These are phyloP conservation scores for Termitomyces bulborhizus DNA, from an alignment of 768 basidiomycete species.

Conservation along the genomic window DNA sequence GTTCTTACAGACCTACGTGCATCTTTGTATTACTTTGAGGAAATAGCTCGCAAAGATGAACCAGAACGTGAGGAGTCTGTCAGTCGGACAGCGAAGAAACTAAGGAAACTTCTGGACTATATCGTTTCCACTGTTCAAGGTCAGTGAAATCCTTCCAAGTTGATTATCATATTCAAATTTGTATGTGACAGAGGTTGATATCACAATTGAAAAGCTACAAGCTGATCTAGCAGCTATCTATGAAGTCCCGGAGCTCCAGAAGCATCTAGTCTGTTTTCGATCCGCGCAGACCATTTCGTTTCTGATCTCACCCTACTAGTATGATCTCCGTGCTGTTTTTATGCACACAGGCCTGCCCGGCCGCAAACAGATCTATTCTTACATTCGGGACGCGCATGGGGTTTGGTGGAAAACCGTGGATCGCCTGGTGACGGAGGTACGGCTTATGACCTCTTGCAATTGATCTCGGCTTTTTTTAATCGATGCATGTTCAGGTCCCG, in stretches of 20 bases:
- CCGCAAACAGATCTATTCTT: constrained; percentile 73
- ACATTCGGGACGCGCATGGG: constrained; percentile 55
- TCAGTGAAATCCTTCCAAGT: constrained; percentile 16
- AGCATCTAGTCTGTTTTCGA: constrained; percentile 40
- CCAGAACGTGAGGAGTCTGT: constrained; percentile 39
- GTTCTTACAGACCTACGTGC: constrained; percentile 55
- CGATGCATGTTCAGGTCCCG: constrained; percentile 42
- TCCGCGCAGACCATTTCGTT: background rate
- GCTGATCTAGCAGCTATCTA: constrained; percentile 39
- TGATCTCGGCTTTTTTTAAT: background rate
- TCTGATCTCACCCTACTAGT: constrained; percentile 35
- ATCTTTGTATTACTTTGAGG: constrained; percentile 65
- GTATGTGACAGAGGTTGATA: constrained; percentile 42
- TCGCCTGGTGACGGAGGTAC: constrained; percentile 58
- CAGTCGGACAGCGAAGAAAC: constrained; percentile 36
- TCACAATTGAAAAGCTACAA: constrained; percentile 38
- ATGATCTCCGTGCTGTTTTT: constrained; percentile 74
- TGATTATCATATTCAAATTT: background rate
- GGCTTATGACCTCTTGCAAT: background rate
- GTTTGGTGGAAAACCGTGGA: constrained; percentile 83
- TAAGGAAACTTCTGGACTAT: constrained; percentile 45
- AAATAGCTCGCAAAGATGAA: constrained; percentile 49
- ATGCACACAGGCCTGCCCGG: constrained; percentile 76
- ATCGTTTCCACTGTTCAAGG: constrained; percentile 53
- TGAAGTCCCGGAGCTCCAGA: constrained; percentile 60